Base-by-base conservation (phyloP, 2,329 filamentous ascomycete genomes). In the Claviceps sp. region DNA sequence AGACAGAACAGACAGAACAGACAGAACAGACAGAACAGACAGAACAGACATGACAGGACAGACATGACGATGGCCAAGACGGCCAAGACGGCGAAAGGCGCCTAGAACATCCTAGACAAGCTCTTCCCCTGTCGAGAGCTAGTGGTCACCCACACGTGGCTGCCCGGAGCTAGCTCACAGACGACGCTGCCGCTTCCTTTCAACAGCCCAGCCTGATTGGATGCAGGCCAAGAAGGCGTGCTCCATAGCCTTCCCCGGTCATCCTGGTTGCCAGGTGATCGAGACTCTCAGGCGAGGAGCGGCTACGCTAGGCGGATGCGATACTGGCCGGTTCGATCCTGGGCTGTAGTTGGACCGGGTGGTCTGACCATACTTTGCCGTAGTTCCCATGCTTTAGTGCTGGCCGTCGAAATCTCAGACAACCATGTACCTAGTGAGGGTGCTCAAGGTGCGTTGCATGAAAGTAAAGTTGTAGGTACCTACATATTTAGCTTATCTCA, bases 121-220 rank as follows among this genome's bases (percentile, higher is more conserved):
- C 26, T 36, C 45, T 23, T n/a, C 34, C 11, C 46, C 26, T 23
- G 23, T 8, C 8, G 13, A 38, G 14, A 23, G 48, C 20, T 42
- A 50, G 38, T 45, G 43, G 26, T 49, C 45, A 42, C 45, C 42
- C 53, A 48, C 57, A 59, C 57, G 57, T 59, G 57, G 57, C 53
- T 43, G 55, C 50, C 54, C 53, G 57, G 52, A 45, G 44, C 56
- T 47, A 53, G 52, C 26, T 50, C n/a, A 42, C 54, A 50, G 56
- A 55, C 54, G 56, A 55, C 54, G 56, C 20, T 6, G 37, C 16
- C 13, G 47, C 47, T 29, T 26, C 13, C 47, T 40, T 34, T 11
- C 36, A 29, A 16, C 16, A 39, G 46, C 11, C 17, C 34, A 48
- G 29, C n/a, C 13, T 39, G 13, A 47, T 20, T 43, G 40, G 40